Evolutionary conservation across 2,329 filamentous ascomycete species (phyloP).

Genomic region (Cladophialophora exuberans): DNA sequence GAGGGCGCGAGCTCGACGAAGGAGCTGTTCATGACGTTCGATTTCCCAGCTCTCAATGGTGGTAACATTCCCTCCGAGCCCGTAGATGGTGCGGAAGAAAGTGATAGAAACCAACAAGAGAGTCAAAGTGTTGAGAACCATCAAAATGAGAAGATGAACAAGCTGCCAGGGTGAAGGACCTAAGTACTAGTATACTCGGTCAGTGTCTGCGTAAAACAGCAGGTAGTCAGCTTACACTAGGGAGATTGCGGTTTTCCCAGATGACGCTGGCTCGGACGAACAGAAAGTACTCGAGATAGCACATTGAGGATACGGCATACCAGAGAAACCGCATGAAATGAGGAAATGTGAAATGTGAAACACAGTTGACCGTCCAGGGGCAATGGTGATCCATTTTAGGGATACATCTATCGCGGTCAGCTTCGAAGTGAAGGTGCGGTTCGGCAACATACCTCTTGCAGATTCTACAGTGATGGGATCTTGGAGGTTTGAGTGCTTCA

Average conservation of each 20-base stretch:
- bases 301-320: constrained; percentile 62
- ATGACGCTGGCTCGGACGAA: constrained; percentile 55
- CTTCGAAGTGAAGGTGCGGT: not conserved
- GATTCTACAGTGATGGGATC: constrained; percentile 67
- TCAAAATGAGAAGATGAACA: constrained; percentile 58
- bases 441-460: constrained; percentile 57
- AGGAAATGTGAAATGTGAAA: constrained; percentile 67
- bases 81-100: constrained; percentile 58
- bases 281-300: constrained; percentile 59
- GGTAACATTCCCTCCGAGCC: constrained; percentile 60
- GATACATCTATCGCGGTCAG: constrained; percentile 54
- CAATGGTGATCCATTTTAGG: constrained; percentile 71
- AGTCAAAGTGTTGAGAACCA: constrained; percentile 59
- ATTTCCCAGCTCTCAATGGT: constrained; percentile 69
- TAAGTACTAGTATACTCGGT: constrained; percentile 52
- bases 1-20: constrained; percentile 51
- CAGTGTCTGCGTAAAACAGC: constrained; percentile 18
- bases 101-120: constrained; percentile 60
- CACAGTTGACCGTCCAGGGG: constrained; percentile 68
- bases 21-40: constrained; percentile 51
- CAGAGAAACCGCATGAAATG: constrained; percentile 67
- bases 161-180: constrained; percentile 59
- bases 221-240: constrained; percentile 52
- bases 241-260: constrained; percentile 59
- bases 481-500: constrained; percentile 62